Conservation (phyloP, 176 grass and related monocot genomes). For the Elaeis guineensis region DNA sequence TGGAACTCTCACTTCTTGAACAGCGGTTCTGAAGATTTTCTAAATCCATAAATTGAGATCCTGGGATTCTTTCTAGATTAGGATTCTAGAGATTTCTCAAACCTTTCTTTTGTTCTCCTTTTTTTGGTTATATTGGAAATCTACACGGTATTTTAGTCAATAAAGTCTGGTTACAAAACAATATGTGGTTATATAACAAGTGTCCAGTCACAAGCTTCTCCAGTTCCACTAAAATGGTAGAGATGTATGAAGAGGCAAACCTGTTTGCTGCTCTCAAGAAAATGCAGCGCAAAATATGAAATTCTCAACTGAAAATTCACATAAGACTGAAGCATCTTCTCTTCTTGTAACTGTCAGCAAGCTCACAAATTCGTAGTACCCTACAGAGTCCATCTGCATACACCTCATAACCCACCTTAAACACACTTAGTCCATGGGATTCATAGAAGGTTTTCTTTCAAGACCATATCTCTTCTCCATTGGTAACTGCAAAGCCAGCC, state of each 20-base stretch:
- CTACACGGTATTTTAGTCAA: too few species aligned
- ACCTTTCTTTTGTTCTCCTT: too few species aligned
- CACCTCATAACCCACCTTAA: constrained; percentile 76
- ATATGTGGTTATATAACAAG: too few species aligned
- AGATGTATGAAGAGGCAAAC: constrained; percentile 32
- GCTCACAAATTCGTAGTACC: constrained; percentile 60
- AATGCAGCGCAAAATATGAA: constrained; percentile 53
- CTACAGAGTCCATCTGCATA: constrained; percentile 76
- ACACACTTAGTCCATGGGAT: constrained; percentile 38
- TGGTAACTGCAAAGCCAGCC: constrained; percentile 52
- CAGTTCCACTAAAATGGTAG: too few species aligned
- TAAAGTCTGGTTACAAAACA: too few species aligned
- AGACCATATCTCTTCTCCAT: constrained; percentile 40
- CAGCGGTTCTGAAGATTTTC: too few species aligned
- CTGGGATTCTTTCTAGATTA: too few species aligned
- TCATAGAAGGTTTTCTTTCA: constrained; percentile 44
- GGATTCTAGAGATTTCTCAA: too few species aligned
- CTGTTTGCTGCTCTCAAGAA: constrained; percentile 56
- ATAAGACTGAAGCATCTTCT: constrained; percentile 37
- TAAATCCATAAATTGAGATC: too few species aligned
- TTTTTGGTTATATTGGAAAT: too few species aligned
- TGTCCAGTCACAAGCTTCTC: too few species aligned
- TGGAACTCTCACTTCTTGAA: too few species aligned
- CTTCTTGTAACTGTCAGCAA: constrained; percentile 29
- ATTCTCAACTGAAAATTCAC: constrained; percentile 55